These are phyloP conservation scores for Alopecurus myosuroides DNA, from an alignment of 176 grass and related monocot genomes.

Conservation along the genomic window DNA sequence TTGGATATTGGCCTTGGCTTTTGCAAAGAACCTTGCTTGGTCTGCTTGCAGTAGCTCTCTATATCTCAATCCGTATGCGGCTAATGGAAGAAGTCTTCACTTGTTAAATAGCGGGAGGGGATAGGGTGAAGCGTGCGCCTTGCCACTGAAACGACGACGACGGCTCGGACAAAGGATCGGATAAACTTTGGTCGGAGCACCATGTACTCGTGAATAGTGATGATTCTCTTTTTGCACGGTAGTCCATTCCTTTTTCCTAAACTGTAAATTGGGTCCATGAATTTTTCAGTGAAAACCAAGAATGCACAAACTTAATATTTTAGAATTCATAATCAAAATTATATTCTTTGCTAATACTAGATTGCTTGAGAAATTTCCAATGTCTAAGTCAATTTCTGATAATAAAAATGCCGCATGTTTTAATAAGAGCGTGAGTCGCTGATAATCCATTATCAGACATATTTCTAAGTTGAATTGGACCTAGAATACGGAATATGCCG, in stretches of 20 bases:
- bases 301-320: no score
- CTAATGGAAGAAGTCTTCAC: constrained; percentile 32
- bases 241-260: neutral
- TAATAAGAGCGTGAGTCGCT: no score
- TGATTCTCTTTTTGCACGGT: neutral
- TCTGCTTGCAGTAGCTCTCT: neutral
- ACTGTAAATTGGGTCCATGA: neutral
- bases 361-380: no score
- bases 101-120: neutral
- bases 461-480: no score
- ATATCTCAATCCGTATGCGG: constrained; percentile 32
- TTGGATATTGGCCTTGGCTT: neutral
- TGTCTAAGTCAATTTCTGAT: no score
- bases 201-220: neutral
- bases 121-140: neutral
- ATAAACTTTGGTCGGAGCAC: neutral
- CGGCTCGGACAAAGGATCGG: neutral
- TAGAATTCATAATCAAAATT: no score
- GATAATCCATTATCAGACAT: no score
- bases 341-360: no score
- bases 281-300: no score
- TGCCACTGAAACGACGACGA: constrained; percentile 5
- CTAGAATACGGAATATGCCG: no score
- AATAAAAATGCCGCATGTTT: no score
- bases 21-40: neutral